phyloP scores from a whole-genome alignment of 1,284 basidiomycete species.

The Fomitiporia mediterranea region DNA sequence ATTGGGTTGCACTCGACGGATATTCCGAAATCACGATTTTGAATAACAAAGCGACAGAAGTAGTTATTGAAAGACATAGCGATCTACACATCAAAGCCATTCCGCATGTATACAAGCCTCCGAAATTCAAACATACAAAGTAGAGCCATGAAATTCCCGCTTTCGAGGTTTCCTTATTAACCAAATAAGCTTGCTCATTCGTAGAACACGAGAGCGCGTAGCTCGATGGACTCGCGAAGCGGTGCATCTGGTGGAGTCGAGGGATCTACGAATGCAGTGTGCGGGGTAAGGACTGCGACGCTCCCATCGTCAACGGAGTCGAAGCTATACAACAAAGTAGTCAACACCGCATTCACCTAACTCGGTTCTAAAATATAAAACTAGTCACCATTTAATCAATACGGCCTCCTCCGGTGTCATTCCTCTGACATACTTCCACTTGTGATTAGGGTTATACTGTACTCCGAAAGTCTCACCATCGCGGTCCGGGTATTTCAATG shows the following conservation, averaged over 20 bases:
- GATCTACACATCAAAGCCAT: no score
- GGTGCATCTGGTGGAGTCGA: conserved; percentile 31
- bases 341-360: neutral
- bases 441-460: conserved; percentile 46
- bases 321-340: conserved; percentile 25
- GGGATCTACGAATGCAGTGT: conserved; percentile 40
- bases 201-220: conserved; percentile 36
- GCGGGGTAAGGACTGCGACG: conserved; percentile 39
- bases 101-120: no score
- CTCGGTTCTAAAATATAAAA: neutral
- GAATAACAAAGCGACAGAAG: no score
- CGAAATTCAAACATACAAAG: no score
- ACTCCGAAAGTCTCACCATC: conserved; percentile 58
- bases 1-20: no score
- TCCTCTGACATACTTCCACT: conserved; percentile 62
- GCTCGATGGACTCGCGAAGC: conserved; percentile 35
- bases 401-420: conserved; percentile 61
- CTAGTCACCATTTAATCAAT: conserved; percentile 60
- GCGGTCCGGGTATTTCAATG: conserved; percentile 48
- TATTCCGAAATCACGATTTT: no score
- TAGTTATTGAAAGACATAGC: no score
- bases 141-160: no score
- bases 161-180: no score
- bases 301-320: conserved; percentile 35
- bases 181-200: conserved; percentile 22